These are phyloP conservation scores for Fusarium temperatum DNA, from an alignment of 2,329 filamentous ascomycete genomes.

Conservation along the genomic window DNA sequence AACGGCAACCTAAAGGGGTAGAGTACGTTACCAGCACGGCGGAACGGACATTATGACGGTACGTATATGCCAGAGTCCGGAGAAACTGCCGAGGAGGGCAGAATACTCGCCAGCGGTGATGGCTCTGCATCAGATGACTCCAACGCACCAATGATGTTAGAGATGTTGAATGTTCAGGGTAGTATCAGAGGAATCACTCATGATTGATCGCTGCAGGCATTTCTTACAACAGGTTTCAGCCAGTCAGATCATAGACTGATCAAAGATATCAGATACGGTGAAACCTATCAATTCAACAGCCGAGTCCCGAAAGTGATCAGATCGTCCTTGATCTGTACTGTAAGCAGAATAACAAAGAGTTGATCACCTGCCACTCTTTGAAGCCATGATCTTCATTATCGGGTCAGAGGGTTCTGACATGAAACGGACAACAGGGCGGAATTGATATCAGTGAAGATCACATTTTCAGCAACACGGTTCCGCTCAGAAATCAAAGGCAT, in stretches of 20 bases:
- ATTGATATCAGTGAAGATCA: slow-evolving; percentile 21
- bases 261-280: background rate
- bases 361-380: slow-evolving; percentile 15
- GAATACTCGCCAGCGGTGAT: slow-evolving; percentile 5
- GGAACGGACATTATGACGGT: slow-evolving; percentile 28
- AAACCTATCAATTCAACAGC: background rate
- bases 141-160: background rate
- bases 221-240: background rate
- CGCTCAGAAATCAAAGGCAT: slow-evolving; percentile 5
- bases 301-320: background rate
- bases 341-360: background rate
- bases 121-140: slow-evolving; percentile 33
- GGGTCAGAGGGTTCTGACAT: slow-evolving; percentile 7
- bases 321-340: background rate
- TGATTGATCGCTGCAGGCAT: slow-evolving; percentile 38
- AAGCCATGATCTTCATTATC: slow-evolving; percentile 4
- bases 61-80: slow-evolving; percentile 13
- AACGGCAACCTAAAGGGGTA: background rate
- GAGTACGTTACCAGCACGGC: slow-evolving; percentile 35
- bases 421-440: slow-evolving; percentile 2
- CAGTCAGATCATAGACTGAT: background rate
- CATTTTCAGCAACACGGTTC: slow-evolving; percentile 9
- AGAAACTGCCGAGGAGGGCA: slow-evolving; percentile 37
- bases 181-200: slow-evolving; percentile 18
- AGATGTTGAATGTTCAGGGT: slow-evolving; percentile 21